Conservation (phyloP, 2,329 filamentous ascomycete species). For the Colletotrichum sp. region DNA sequence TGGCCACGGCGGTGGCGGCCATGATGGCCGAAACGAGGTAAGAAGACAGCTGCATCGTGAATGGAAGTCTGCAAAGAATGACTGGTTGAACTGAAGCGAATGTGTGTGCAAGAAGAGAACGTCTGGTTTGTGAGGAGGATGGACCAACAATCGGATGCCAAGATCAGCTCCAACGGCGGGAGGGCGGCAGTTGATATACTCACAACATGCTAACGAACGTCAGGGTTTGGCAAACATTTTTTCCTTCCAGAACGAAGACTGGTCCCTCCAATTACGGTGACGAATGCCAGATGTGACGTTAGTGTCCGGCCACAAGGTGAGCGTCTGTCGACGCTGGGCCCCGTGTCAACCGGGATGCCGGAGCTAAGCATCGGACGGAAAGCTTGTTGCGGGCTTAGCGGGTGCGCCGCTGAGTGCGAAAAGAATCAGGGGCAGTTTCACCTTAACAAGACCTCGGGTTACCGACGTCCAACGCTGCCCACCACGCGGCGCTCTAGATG, state of each 20-base stretch:
- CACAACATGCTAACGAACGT: neutral
- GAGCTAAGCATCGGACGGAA: conserved; percentile 8
- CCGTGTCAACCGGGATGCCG: neutral
- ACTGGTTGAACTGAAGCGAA: neutral
- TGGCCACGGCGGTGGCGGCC: conserved; percentile 30
- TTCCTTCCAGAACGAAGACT: neutral
- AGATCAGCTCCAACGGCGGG: neutral
- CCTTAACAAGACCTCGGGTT: neutral
- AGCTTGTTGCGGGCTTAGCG: conserved; percentile 14
- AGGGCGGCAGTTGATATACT: neutral
- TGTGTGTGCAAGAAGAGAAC: neutral
- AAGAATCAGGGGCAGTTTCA: conserved; percentile 9
- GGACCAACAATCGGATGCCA: neutral
- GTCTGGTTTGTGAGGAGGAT: neutral
- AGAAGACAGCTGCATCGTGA: conserved; percentile 10
- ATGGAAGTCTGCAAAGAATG: neutral
- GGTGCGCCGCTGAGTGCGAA: neutral
- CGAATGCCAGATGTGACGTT: neutral
- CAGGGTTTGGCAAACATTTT: neutral
- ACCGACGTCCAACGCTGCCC: neutral
- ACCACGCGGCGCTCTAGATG: neutral
- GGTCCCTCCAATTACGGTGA: conserved; percentile 4
- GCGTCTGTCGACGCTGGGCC: neutral
- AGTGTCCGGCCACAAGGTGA: neutral
- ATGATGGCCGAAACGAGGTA: conserved; percentile 31